Base-by-base conservation (phyloP, 176 grass and related monocot species). In the Typha latifolia region DNA sequence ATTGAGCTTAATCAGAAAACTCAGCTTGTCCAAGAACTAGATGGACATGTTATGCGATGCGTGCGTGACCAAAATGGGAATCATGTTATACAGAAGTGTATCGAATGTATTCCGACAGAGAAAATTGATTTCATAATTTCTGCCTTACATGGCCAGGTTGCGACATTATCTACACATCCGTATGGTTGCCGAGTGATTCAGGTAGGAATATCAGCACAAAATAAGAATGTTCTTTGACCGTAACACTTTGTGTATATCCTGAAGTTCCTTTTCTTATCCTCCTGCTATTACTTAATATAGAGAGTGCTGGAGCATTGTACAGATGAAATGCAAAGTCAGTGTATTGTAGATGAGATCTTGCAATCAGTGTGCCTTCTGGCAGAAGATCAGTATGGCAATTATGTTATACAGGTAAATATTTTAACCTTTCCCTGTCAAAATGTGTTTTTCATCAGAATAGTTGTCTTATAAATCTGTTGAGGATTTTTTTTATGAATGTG, bases 151-250 rank as follows among this genome's bases (percentile, higher is more conserved):
- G 89, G 89, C 29, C 95, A 99, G 69, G 86, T 99, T 68, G 81
- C 86, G 53, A 82, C 67, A 63, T 85, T 99, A 47, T 94, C 89
- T 75, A 99, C 77, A 77, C 95, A 99, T 24, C 95, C 95, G 32
- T 99, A 99, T 83, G 95, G 95, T 64, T 99, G 95, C 65, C 80
- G 95, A 74, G 95, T 99, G 53, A 99, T 99, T 76, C 95, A 99
- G 86, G 95, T 99, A 49, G 62, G 29, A 9, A 62, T 48, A 79
- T 71, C 67, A 63, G 48, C 52, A 51, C 12, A 63, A 0, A 12
- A 62, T 2, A 29, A 48, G 4, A 12, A 52, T 66, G 55, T 74
- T 72, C 59, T 4, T 47, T 62, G 59, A 48, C 57, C 49, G 4
- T 74, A 49, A 69, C 62, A 12, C 77, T 48, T 24, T 61, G 57